Conservation (phyloP, 768 basidiomycete genomes). For the Porpolomopsis calyptriformis region DNA sequence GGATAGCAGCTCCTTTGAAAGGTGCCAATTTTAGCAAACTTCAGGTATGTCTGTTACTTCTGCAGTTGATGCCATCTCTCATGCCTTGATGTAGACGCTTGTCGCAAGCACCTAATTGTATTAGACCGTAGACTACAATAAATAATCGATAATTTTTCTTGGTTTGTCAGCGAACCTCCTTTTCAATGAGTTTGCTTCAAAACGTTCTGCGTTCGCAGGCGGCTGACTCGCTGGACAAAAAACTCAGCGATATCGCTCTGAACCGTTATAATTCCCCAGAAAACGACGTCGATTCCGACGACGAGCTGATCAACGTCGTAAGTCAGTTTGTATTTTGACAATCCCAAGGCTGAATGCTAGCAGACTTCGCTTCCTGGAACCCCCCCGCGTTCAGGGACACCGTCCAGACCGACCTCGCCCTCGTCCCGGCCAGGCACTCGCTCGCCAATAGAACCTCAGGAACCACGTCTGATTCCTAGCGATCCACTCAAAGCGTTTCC, state of each 20-base stretch:
- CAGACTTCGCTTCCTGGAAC: slow-evolving; percentile 63
- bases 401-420: slow-evolving; percentile 34
- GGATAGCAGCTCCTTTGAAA: neutral
- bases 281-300: slow-evolving; percentile 43
- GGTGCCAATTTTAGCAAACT: neutral
- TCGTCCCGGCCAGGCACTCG: slow-evolving; percentile 33
- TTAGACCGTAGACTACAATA: too few relatives aligned
- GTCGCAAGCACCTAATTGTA: too few relatives aligned
- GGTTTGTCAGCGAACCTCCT: too few relatives aligned
- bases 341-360: slow-evolving; percentile 7
- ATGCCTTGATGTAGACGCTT: too few relatives aligned
- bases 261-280: slow-evolving; percentile 18
- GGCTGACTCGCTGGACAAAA: slow-evolving; percentile 27
- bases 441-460: slow-evolving; percentile 34
- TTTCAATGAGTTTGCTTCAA: slow-evolving; percentile 55
- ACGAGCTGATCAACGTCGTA: slow-evolving; percentile 63
- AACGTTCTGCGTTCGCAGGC: slow-evolving; percentile 52
- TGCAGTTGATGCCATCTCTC: too few relatives aligned
- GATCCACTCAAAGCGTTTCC: slow-evolving; percentile 68
- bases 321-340: slow-evolving; percentile 18
- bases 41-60: neutral
- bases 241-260: slow-evolving; percentile 21
- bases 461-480: slow-evolving; percentile 18
- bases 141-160: too few relatives aligned
- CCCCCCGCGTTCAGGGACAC: slow-evolving; percentile 52